Conservation (phyloP, 805 yeast species). For the Groenewaldozyma tartarivorans region DNA sequence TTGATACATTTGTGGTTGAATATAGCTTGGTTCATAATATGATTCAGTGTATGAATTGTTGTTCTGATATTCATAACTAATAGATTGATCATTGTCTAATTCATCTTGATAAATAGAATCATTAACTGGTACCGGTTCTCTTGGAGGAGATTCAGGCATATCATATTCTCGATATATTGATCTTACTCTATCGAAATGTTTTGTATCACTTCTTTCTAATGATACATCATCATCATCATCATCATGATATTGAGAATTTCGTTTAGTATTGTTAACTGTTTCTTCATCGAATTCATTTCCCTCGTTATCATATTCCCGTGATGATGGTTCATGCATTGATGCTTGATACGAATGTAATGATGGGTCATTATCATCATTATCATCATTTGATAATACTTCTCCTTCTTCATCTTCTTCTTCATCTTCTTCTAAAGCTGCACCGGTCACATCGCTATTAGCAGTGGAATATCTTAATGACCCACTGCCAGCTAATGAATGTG, state of each 20-base stretch:
- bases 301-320: background rate
- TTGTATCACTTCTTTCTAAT: conserved; percentile 15
- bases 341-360: background rate
- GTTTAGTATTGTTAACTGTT: background rate
- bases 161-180: conserved; percentile 21
- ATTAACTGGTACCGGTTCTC: background rate
- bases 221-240: conserved; percentile 1
- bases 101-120: background rate
- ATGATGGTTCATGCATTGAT: background rate
- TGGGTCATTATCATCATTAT: background rate
- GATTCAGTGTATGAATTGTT: background rate
- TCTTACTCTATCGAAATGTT: conserved; percentile 20
- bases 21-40: background rate
- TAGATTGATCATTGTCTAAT: background rate
- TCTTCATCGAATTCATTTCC: background rate
- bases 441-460: background rate
- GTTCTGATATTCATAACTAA: too few relatives aligned
- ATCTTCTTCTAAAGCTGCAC: background rate
- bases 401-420: background rate
- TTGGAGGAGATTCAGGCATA: conserved; percentile 10
- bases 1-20: background rate
- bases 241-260: background rate
- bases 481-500: background rate
- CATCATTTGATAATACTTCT: too few relatives aligned
- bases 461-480: background rate